Percentiles rank a stretch among this genome's conserved stretches.
phyloP scores from a whole-genome alignment of 192 early-diverging fungal genomes.

The Entophlyctis luteolus region DNA sequence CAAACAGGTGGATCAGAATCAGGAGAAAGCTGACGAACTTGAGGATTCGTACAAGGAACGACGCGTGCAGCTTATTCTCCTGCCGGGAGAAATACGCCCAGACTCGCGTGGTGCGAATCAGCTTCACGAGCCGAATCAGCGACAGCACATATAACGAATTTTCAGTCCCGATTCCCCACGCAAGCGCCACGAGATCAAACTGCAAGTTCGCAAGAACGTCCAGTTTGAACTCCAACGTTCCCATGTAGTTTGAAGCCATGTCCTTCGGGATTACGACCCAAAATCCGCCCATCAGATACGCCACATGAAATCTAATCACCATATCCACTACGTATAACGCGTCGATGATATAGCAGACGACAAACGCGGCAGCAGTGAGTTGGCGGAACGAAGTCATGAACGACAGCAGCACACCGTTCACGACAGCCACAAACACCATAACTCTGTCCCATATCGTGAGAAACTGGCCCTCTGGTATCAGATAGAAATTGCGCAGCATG shows the following conservation, averaged over 20 bases:
- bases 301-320: slow-evolving; percentile 46
- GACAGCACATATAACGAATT: slow-evolving; percentile 15
- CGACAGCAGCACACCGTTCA: slow-evolving; percentile 35
- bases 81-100: slow-evolving; percentile 35
- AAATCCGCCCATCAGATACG: slow-evolving; percentile 48
- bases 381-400: slow-evolving; percentile 51
- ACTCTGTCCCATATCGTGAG: slow-evolving; percentile 37
- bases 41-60: slow-evolving; percentile 36
- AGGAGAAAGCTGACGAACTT: slow-evolving; percentile 42
- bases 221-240: slow-evolving; percentile 39
- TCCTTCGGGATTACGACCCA: slow-evolving; percentile 53
- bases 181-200: slow-evolving; percentile 37
- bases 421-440: slow-evolving; percentile 39
- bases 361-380: slow-evolving; percentile 24
- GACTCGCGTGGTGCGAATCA: slow-evolving; percentile 31
- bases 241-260: slow-evolving; percentile 45
- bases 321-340: slow-evolving; percentile 39
- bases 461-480: slow-evolving; percentile 44
- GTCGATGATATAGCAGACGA: slow-evolving; percentile 43
- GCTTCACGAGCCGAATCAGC: slow-evolving; percentile 39
- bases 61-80: slow-evolving; percentile 46
- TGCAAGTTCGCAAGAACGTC: slow-evolving; percentile 42
- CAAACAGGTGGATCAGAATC: slow-evolving; percentile 32
- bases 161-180: slow-evolving; percentile 16
- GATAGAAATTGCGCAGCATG: slow-evolving; percentile 32